These are phyloP conservation scores for Ophiocordyceps polyrhachis-furcata DNA, from an alignment of 2,329 filamentous ascomycete genomes.

Conservation along the genomic window DNA sequence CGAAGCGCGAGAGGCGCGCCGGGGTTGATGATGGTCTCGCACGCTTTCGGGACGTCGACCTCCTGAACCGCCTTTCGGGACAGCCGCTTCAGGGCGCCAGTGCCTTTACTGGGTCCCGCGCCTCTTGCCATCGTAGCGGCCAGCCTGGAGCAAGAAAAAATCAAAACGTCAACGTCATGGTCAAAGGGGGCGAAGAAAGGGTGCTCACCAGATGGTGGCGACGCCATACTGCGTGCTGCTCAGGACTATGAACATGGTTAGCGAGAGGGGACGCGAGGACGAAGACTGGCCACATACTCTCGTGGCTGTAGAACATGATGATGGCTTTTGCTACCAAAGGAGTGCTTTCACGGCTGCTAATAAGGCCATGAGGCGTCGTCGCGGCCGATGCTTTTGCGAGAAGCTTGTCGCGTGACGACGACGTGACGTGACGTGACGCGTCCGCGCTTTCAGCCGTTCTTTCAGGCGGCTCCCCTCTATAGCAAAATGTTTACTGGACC, in stretches of 20 bases:
- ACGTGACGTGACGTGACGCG: too few species aligned
- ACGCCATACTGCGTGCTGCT: conserved; percentile 79
- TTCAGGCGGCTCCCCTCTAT: too few species aligned
- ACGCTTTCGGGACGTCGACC: conserved; percentile 74
- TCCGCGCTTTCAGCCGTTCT: too few species aligned
- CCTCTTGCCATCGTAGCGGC: conserved; percentile 75
- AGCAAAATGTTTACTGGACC: too few species aligned
- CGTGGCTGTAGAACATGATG: conserved; percentile 86
- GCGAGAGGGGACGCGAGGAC: background rate
- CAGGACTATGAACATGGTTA: conserved; percentile 38
- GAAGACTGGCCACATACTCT: conserved; percentile 39
- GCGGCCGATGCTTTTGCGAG: background rate
- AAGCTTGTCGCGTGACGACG: too few species aligned
- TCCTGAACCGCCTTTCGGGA: conserved; percentile 73
- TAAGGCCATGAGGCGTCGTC: background rate
- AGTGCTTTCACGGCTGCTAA: background rate
- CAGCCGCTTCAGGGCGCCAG: conserved; percentile 50
- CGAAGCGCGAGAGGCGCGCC: conserved; percentile 77
- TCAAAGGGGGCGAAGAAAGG: background rate
- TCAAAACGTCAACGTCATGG: background rate
- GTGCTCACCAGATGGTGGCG: conserved; percentile 71
- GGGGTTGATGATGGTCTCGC: conserved; percentile 64
- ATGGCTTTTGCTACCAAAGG: background rate
- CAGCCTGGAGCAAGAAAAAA: conserved; percentile 44
- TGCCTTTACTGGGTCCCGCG: conserved; percentile 47